Percentiles rank a stretch among this genome's conserved stretches.
Evolutionary conservation across 1,284 basidiomycete genomes (phyloP).

Genomic region (Kalmanozyma brasiliensis): DNA sequence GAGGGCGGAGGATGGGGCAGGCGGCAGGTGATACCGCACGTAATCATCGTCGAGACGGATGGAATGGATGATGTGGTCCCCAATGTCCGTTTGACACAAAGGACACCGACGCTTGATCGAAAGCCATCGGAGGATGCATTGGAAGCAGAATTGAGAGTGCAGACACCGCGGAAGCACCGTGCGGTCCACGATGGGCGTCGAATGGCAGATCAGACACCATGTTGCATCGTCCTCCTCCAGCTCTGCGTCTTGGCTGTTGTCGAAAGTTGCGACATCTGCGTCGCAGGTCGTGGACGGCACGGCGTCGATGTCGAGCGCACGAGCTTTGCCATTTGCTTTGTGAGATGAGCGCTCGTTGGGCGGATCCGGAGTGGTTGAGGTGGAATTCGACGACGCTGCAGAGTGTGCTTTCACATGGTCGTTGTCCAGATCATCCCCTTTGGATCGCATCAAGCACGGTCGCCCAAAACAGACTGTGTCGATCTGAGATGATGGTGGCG

Average conservation of each 20-base stretch:
- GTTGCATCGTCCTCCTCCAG: slow-evolving; percentile 38
- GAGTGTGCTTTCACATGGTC: too few relatives aligned
- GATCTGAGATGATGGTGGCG: too few relatives aligned
- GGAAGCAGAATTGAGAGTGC: slow-evolving; percentile 67
- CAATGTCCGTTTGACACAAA: slow-evolving; percentile 58
- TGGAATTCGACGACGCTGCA: too few relatives aligned
- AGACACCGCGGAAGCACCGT: slow-evolving; percentile 60
- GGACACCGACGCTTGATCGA: slow-evolving; percentile 64
- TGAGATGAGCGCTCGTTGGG: too few relatives aligned
- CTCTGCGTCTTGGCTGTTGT: not conserved
- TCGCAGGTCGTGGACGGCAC: too few relatives aligned
- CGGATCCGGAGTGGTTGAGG: too few relatives aligned
- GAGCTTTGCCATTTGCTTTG: slow-evolving; percentile 3
- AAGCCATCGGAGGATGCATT: slow-evolving; percentile 65
- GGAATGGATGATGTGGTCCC: slow-evolving; percentile 57
- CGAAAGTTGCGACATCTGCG: not conserved
- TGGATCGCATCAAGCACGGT: too few relatives aligned
- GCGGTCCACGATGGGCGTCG: slow-evolving; percentile 54
- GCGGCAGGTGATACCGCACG: slow-evolving; percentile 53
- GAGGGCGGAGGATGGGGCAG: not conserved
- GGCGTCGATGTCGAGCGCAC: not conserved
- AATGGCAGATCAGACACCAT: slow-evolving; percentile 66
- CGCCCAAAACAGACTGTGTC: too few relatives aligned
- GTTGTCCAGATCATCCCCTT: too few relatives aligned
- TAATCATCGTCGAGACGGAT: slow-evolving; percentile 64